Evolutionary conservation across 1,284 basidiomycete species (phyloP), one percentile per base, ranked within the genome.

Genomic region (Pholiota adiposa): DNA sequence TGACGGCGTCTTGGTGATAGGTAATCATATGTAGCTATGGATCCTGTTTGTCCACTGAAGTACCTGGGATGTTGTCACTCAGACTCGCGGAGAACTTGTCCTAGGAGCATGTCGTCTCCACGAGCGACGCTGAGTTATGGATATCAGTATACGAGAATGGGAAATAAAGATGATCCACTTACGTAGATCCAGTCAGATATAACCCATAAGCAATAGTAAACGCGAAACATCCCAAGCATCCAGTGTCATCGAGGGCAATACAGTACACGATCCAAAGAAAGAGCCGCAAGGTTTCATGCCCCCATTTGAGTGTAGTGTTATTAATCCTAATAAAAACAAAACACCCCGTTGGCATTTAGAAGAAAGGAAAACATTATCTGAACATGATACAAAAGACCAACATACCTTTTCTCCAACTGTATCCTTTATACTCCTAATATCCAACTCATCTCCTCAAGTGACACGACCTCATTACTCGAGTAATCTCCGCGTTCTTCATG

Each of bases 261-360:
- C n/a, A n/a, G n/a, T n/a, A n/a, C 96, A 76, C 96, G 94, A 78
- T 98, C 96, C 63, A 97, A 89, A 33, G 95, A 97, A 66, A 98
- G 85, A 11, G 96, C 98, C 96, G 98, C 97, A 84, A 98, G n/a
- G n/a, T n/a, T n/a, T n/a, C n/a, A n/a, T n/a, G n/a, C n/a, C n/a
- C n/a, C n/a, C n/a, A n/a, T n/a, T n/a, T n/a, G n/a, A n/a, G n/a
- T n/a, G n/a, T n/a, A n/a, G n/a, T n/a, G n/a, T n/a, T n/a, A n/a
- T n/a, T n/a, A n/a, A n/a, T n/a, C n/a, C n/a, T n/a, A n/a, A n/a
- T n/a, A n/a, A n/a, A n/a, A n/a, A n/a, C n/a, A n/a, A n/a, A n/a
- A n/a, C n/a, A n/a, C n/a, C n/a, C n/a, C n/a, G n/a, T n/a, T n/a
- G n/a, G n/a, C n/a, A n/a, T n/a, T n/a, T n/a, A n/a, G n/a, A n/a